Base-by-base conservation (phyloP, 371 early-diverging fungal genomes). In the Lichtheimia corymbifera region DNA sequence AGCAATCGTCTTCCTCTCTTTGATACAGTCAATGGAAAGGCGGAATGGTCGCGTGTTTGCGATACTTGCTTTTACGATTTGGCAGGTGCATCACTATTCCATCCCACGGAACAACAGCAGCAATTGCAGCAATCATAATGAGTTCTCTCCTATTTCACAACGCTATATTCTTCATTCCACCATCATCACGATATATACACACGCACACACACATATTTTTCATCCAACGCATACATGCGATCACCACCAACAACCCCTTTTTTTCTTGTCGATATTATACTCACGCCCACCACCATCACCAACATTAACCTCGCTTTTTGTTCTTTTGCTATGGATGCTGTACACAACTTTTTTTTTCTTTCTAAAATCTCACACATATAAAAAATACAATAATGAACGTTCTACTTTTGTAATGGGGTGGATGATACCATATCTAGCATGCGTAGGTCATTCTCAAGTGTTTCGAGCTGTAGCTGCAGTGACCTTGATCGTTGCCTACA, bases 361-460 rank as follows among this genome's bases (percentile, higher is more conserved):
- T 35, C 11, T 35, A 35, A 35, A 35, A 35, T 35, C 35, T 11
- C 35, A 35, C 28, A 28, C 7, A 4, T 35, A 35, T 35, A 35
- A 35, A 35, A 35, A 35, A 35, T 35, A 35, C 35, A 35, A 9
- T 35, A 35, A 35, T 35, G 35, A 9, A 35, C 5, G 11, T 28
- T 35, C 35, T 35, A 35, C 35, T 35, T 35, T 35, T 35, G 11
- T 35, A 35, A 35, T 22, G 47, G 47, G 22, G 22, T 7, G 47
- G 47, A 47, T 47, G 47, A 47, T 47, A 47, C 14, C 47, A 47
- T 47, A 22, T 47, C 47, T 22, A 61, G 47, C 53, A 51, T 35
- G 71, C 63, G 61, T 13, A 71, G 30, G 18, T 74, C 75, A 41
- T 78, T 72, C 57, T 74, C 62, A 44, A 73, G 25, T 3, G 70